Base-by-base conservation (phyloP, 140 eudicot genomes). In the Stevia rebaudiana region DNA sequence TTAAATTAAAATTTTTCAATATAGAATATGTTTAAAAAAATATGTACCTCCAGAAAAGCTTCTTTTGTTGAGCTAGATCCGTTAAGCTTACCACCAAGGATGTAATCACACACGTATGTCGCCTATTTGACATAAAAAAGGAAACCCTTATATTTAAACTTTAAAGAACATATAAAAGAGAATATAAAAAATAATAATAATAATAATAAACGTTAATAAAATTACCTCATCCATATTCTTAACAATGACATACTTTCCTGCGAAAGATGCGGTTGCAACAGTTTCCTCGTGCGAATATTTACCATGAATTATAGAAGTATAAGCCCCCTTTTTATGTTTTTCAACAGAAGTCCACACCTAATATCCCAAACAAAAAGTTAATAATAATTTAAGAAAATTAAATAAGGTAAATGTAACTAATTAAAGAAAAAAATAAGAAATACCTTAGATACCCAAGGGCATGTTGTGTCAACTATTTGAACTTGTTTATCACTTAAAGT, bases 381-480 rank as follows among this genome's bases (percentile, higher is more conserved):
- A 48, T 19, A 17, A 30, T 43, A 35, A 24, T 16, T 37, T 19
- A 30, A 52, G 8, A 37, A 75, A 19, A 42, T 23, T 36, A 47
- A 11, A 22, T 23, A 65, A 15, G 16, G 39, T 17, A 11, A 6
- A 6, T 33, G 31, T 44, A 42, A 25, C 5, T 28, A 25, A 19
- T 50, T 1, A 1, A 63, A 35, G 13, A 13, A 35, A 61, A 17
- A 60, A 23, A n/a, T n/a, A 63, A 24, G 63, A 16, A 51, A 41
- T 85, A 90, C 97, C 97, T 90, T 90, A 30, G 90, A 70, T 37
- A 90, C 98, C 98, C 98, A 90, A 28, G 98, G 95, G 74, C 98
- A 90, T 18, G 98, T 90, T 42, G 98, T 90, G 71, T 90, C 98
- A 63, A 90, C 98, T 56, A 90, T 87, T 64, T 90, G 91, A 33